Conservation (phyloP, 148 eudicot species). For the Fagopyrum esculentum region DNA sequence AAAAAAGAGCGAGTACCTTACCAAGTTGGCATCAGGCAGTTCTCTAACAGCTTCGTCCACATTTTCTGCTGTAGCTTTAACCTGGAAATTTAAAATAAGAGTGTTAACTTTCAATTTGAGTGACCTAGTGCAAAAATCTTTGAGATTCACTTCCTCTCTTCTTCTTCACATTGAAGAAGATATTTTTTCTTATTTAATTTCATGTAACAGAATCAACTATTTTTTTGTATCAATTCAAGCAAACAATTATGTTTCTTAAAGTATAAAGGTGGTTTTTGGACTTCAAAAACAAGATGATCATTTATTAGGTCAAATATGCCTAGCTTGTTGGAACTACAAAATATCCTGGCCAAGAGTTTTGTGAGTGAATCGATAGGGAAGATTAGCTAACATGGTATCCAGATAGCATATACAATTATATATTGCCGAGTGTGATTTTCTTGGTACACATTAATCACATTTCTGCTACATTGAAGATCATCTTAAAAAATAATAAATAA, state of each 20-base stretch:
- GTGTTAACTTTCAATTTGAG: neutral
- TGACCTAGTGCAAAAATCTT: neutral
- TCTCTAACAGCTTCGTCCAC: slow-evolving; percentile 97
- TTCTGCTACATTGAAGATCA: neutral
- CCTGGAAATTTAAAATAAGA: slow-evolving; percentile 34
- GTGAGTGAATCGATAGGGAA: slow-evolving; percentile 3
- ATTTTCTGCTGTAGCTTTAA: slow-evolving; percentile 95
- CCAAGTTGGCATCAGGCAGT: slow-evolving; percentile 99
- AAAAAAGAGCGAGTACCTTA: slow-evolving; percentile 70
- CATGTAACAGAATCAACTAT: neutral
- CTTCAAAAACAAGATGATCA: neutral
- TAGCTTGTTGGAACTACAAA: neutral
- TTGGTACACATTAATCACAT: neutral
- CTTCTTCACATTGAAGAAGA: slow-evolving; percentile 7
- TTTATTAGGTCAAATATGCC: neutral
- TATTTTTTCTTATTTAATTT: neutral
- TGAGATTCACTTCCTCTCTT: neutral
- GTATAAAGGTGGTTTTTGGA: neutral
- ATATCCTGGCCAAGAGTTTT: neutral
- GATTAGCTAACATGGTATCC: neutral
- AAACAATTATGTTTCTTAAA: neutral
- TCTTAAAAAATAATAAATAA: neutral
- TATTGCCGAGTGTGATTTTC: neutral
- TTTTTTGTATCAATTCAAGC: neutral
- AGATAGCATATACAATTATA: neutral